Evolutionary conservation across 2,329 filamentous ascomycete genomes (phyloP), one percentile per base, ranked within the genome.

Genomic region (Bisporella sp.): DNA sequence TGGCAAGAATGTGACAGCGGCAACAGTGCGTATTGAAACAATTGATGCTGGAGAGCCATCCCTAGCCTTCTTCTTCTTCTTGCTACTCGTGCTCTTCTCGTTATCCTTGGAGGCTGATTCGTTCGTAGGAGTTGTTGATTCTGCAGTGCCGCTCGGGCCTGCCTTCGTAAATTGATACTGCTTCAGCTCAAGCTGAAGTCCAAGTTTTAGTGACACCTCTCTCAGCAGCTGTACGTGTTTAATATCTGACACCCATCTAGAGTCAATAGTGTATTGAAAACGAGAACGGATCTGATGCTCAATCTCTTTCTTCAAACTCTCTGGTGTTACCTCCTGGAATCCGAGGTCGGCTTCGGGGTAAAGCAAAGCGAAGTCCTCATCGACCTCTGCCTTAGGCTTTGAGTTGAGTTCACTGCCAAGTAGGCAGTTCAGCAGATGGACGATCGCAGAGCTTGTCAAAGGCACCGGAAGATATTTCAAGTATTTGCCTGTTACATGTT

Each of bases 341-440:
- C 81, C 79, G 61, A 93, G 82, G 64, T 96, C 88, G 9, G 81
- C 83, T 59, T 95, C 89, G 12, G 83, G 76, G 68, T 95, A 99
- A 47, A 97, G 73, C 11, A 76, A 69, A 67, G 84, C 85, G 56
- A 97, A 70, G 6, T 79, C 77, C 53, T 84, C 73, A 59, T 97
- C 90, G 52, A 90, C 75, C 54, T 95, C 87, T 39, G 89, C 81
- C 47, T 77, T 75, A 30, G 93, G 93, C 59, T 85, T 82, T n/a
- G 79, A 62, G 68, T 95, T 96, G 50, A 92, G 71, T 41, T 78
- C 79, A 45, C 76, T 75, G 11, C 93, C 93, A 35, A 99, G 75
- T 40, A 99, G 75, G 69, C 93, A 99, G 75, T 99, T 99, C 59
- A 99, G 77, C 46, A 99, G 75, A 66, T 99, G 93, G 5, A 91